Evolutionary conservation across 495 filamentous ascomycete genomes (phyloP).

Genomic region (Halenospora varia): DNA sequence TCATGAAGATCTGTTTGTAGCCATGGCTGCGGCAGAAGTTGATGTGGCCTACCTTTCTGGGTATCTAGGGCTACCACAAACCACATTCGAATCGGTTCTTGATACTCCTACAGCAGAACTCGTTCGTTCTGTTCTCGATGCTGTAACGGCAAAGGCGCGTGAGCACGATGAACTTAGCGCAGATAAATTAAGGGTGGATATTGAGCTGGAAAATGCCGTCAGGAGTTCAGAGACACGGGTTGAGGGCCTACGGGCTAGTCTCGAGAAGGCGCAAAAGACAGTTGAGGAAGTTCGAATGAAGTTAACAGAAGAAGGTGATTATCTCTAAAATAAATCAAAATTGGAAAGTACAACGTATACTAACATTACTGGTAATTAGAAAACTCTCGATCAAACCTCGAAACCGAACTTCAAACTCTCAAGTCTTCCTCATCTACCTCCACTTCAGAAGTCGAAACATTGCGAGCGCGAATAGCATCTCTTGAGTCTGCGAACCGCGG

Average conservation of each 20-base stretch:
- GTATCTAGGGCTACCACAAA: slow-evolving; percentile 68
- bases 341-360: no score
- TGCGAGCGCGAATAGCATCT: slow-evolving; percentile 75
- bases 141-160: slow-evolving; percentile 67
- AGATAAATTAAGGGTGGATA: slow-evolving; percentile 78
- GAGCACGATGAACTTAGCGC: slow-evolving; percentile 75
- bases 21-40: slow-evolving; percentile 70
- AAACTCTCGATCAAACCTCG: slow-evolving; percentile 58
- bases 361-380: slow-evolving; percentile 42
- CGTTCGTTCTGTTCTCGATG: slow-evolving; percentile 62
- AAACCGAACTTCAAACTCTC: slow-evolving; percentile 75
- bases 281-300: slow-evolving; percentile 72
- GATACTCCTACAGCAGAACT: slow-evolving; percentile 75
- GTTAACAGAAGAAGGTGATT: slow-evolving; percentile 72
- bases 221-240: slow-evolving; percentile 74
- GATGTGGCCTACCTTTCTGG: slow-evolving; percentile 73
- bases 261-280: slow-evolving; percentile 80
- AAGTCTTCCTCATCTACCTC: slow-evolving; percentile 73
- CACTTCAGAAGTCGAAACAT: slow-evolving; percentile 67
- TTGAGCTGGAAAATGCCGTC: slow-evolving; percentile 89
- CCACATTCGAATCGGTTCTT: slow-evolving; percentile 58
- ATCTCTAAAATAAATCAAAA: background rate
- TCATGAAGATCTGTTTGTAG: slow-evolving; percentile 15
- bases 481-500: slow-evolving; percentile 91
- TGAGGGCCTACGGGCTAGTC: slow-evolving; percentile 69